Evolutionary conservation across 1,139 yeast species (phyloP).

Genomic region (Martiniozyma asiatica): DNA sequence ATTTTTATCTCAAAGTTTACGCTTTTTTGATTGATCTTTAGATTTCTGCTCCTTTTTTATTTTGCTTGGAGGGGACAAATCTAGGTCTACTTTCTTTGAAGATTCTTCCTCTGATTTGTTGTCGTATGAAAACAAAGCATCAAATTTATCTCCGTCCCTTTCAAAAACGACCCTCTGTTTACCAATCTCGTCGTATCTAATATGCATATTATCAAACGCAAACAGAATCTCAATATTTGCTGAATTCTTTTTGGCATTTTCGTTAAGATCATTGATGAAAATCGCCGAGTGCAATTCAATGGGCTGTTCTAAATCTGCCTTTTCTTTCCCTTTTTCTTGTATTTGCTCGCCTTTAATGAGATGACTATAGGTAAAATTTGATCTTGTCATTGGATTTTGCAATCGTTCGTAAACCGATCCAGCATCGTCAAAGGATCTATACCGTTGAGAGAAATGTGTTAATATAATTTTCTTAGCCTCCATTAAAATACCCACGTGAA

Average conservation of each 20-base stretch:
- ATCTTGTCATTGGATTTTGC: slow-evolving; percentile 8
- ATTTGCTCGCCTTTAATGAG: too few species aligned
- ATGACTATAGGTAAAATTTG: neutral
- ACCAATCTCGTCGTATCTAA: slow-evolving; percentile 29
- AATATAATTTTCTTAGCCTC: slow-evolving; percentile 56
- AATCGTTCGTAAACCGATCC: slow-evolving; percentile 20
- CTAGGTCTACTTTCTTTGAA: too few species aligned
- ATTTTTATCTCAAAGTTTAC: too few species aligned
- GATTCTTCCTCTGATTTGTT: too few species aligned
- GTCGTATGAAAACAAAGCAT: slow-evolving; percentile 12
- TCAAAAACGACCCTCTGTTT: slow-evolving; percentile 23
- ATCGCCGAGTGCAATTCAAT: slow-evolving; percentile 15
- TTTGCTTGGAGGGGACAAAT: too few species aligned
- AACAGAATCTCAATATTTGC: slow-evolving; percentile 25
- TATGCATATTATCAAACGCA: slow-evolving; percentile 55
- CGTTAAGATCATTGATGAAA: slow-evolving; percentile 9
- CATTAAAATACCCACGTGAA: slow-evolving; percentile 60
- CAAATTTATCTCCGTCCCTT: slow-evolving; percentile 11
- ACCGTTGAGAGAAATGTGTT: slow-evolving; percentile 90
- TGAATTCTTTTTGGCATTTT: slow-evolving; percentile 8
- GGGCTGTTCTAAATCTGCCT: neutral
- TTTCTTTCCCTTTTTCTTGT: neutral
- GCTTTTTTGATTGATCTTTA: slow-evolving; percentile 1
- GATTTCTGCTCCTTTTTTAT: too few species aligned
- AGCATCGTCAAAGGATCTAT: slow-evolving; percentile 52